A percentile compares a stretch with the other conserved stretches of the same genome.
These are phyloP conservation scores for Cyclaneusma minus DNA, from an alignment of 2,329 filamentous ascomycete species.

Conservation along the genomic window DNA sequence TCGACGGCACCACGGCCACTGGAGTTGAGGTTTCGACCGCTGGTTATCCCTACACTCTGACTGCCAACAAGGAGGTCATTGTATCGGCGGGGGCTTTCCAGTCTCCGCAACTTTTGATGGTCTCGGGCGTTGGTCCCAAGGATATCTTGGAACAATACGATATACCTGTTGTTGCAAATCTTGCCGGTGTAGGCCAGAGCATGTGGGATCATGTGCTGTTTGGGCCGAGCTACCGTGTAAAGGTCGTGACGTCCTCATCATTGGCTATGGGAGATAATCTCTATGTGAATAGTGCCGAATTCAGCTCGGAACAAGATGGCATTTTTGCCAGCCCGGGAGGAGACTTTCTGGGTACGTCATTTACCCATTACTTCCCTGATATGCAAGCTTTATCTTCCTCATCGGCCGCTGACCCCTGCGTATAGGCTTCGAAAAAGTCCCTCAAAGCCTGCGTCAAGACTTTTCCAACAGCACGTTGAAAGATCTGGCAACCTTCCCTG, in stretches of 20 bases:
- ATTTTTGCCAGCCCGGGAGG: conserved; percentile 1
- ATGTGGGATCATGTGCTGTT: conserved; percentile 2
- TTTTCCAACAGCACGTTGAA: not conserved
- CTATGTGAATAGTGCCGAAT: conserved; percentile 1
- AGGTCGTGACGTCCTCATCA: not conserved
- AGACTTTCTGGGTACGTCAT: too few species aligned
- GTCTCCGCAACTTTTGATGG: conserved; percentile 1
- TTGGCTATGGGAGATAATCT: too few species aligned
- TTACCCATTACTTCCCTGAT: too few species aligned
- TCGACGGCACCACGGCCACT: conserved; percentile 5
- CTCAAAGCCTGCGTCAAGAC: not conserved
- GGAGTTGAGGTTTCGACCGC: conserved; percentile 7
- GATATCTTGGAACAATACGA: conserved; percentile 1
- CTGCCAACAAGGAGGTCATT: conserved; percentile 2
- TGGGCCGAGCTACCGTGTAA: conserved; percentile 2
- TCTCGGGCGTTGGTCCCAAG: conserved; percentile 8
- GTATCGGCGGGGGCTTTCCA: conserved; percentile 1
- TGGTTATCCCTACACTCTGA: conserved; percentile 6
- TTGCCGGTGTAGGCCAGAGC: conserved; percentile 10
- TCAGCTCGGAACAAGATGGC: not conserved
- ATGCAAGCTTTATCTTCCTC: too few species aligned
- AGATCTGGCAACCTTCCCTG: not conserved
- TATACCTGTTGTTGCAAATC: conserved; percentile 22
- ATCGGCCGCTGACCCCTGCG: not conserved
- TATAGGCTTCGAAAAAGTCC: conserved; percentile 2